phyloP scores from a whole-genome alignment of 768 basidiomycete genomes.

The Lentinula detonsa region DNA sequence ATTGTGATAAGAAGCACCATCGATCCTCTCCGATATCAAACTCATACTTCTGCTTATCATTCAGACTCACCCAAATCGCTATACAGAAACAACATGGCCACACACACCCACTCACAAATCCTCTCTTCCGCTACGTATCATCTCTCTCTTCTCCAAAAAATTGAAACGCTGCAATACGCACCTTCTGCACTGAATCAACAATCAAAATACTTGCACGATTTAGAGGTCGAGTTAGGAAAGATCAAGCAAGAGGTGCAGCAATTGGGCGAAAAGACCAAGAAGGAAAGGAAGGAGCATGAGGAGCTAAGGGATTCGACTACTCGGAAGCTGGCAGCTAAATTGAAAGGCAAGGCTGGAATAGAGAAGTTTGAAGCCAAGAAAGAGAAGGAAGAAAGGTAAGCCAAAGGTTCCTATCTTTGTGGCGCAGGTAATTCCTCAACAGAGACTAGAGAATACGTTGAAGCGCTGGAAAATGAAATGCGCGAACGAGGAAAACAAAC shows the following conservation, averaged over 20 bases:
- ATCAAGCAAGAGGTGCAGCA: slow-evolving; percentile 19
- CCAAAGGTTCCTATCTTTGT: neutral
- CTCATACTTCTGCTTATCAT: too few relatives aligned
- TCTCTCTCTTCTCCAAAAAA: slow-evolving; percentile 23
- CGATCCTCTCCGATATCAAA: neutral
- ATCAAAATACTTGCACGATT: slow-evolving; percentile 24
- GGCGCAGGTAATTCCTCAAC: neutral
- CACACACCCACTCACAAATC: slow-evolving; percentile 13
- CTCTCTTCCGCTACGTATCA: slow-evolving; percentile 33
- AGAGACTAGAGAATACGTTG: slow-evolving; percentile 34
- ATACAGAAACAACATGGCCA: neutral
- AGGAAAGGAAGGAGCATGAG: slow-evolving; percentile 39
- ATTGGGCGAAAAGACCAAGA: slow-evolving; percentile 32
- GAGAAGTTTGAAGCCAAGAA: slow-evolving; percentile 36
- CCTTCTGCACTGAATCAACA: slow-evolving; percentile 33
- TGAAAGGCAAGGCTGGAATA: slow-evolving; percentile 27
- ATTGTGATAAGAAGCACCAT: neutral
- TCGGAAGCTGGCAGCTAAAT: slow-evolving; percentile 29
- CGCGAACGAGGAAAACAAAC: slow-evolving; percentile 27
- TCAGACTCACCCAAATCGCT: neutral
- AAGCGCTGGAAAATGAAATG: slow-evolving; percentile 36
- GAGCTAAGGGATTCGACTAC: slow-evolving; percentile 32
- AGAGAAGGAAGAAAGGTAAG: slow-evolving; percentile 40
- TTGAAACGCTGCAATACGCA: slow-evolving; percentile 33
- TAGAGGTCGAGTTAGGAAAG: slow-evolving; percentile 20